phyloP scores from a whole-genome alignment of 495 filamentous ascomycete genomes.

The Sphaerosporella brunnea region DNA sequence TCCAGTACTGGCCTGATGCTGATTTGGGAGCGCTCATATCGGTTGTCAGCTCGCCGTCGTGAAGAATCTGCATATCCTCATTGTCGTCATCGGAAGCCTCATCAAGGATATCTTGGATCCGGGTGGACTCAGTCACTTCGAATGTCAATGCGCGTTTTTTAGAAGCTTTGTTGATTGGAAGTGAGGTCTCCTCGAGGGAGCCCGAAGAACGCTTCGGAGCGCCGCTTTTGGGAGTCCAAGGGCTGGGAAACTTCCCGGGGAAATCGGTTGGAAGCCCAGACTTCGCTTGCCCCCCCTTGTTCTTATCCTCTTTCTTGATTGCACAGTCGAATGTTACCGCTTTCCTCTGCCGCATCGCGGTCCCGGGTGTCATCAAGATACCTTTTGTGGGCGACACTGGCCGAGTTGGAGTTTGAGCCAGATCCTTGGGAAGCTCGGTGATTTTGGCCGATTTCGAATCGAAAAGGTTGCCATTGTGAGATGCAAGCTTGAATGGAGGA shows the following conservation, averaged over 20 bases:
- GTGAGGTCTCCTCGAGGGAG: conserved; percentile 29
- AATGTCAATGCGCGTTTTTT: conserved; percentile 16
- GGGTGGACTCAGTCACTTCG: conserved; percentile 22
- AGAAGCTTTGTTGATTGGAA: conserved; percentile 12
- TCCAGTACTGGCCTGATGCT: conserved; percentile 84
- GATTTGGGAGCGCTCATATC: conserved; percentile 69
- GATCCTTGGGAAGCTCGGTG: conserved; percentile 29
- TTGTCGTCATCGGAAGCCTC: conserved; percentile 16
- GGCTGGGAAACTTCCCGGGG: conserved; percentile 46
- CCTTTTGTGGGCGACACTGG: conserved; percentile 49
- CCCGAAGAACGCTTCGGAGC: conserved; percentile 28
- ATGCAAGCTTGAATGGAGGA: conserved; percentile 18
- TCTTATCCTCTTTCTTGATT: conserved; percentile 10
- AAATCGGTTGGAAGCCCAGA: conserved; percentile 36
- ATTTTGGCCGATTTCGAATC: conserved; percentile 24
- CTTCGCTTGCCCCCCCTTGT: conserved; percentile 27
- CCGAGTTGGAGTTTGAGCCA: conserved; percentile 19
- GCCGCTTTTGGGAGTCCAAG: conserved; percentile 35
- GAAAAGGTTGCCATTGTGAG: conserved; percentile 18
- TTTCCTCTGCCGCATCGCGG: conserved; percentile 58
- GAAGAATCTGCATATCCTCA: conserved; percentile 25
- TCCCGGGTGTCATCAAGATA: conserved; percentile 82
- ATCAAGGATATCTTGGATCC: conserved; percentile 13
- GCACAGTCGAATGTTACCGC: conserved; percentile 57
- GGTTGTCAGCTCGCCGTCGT: conserved; percentile 45